phyloP scores from a whole-genome alignment of 352 stramenopile genomes.

The Pythium pyrilobum region DNA sequence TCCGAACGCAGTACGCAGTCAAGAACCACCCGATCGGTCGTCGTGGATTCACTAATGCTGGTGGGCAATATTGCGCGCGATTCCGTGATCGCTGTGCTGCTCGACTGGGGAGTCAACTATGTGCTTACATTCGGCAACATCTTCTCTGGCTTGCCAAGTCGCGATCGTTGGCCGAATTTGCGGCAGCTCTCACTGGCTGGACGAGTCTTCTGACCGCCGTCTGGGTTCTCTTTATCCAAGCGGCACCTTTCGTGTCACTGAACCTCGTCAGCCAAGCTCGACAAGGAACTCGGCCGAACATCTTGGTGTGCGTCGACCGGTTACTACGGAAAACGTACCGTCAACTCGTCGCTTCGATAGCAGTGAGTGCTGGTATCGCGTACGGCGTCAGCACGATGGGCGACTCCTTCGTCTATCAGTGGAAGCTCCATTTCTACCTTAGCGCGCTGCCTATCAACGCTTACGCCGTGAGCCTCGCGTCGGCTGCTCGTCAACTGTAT shows the following conservation, averaged over 20 bases:
- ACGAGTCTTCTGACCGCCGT: neutral
- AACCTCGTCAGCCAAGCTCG: too few relatives aligned
- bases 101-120: neutral
- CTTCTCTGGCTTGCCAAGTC: neutral
- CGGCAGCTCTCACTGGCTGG: neutral
- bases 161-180: neutral
- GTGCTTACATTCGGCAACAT: neutral
- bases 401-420: neutral
- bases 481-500: neutral
- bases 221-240: neutral
- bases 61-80: too few relatives aligned
- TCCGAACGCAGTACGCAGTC: too few relatives aligned
- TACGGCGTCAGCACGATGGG: too few relatives aligned
- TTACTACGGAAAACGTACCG: neutral
- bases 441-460: neutral
- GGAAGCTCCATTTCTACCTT: neutral
- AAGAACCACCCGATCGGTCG: too few relatives aligned
- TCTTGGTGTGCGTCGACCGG: neutral
- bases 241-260: neutral
- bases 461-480: neutral
- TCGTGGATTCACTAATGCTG: too few relatives aligned
- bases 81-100: neutral
- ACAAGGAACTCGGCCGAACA: too few relatives aligned
- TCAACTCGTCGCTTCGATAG: neutral
- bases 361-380: neutral